A percentile compares a stretch with the other conserved stretches of the same genome.
phyloP scores from a whole-genome alignment of 331 rosid genomes.

The Quercus tomentella region DNA sequence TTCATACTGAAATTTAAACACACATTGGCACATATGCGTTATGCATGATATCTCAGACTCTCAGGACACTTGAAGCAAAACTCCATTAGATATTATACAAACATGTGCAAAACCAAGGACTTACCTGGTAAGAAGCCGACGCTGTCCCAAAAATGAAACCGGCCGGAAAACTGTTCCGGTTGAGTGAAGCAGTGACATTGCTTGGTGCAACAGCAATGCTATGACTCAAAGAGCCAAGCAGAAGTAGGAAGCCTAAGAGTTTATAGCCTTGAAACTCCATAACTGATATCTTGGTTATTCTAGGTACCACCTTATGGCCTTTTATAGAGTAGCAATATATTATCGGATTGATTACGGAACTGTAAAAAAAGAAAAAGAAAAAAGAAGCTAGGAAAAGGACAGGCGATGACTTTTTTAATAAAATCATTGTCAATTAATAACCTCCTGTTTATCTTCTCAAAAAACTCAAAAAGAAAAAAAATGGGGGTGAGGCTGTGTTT shows the following conservation, averaged over 20 bases:
- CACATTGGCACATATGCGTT: background rate
- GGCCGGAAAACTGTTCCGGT: background rate
- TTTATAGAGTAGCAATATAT: background rate
- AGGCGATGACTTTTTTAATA: too few relatives aligned
- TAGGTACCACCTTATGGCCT: background rate
- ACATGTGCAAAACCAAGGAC: background rate
- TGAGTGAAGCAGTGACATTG: background rate
- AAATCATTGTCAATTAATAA: too few relatives aligned
- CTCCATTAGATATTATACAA: too few relatives aligned
- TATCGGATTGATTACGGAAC: too few relatives aligned
- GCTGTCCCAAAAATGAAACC: background rate
- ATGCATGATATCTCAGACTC: too few relatives aligned
- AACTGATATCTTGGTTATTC: background rate
- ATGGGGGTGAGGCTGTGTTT: too few relatives aligned
- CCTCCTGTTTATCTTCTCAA: too few relatives aligned
- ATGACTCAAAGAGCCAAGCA: background rate
- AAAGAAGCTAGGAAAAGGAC: too few relatives aligned
- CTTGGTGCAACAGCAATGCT: background rate
- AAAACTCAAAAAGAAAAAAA: too few relatives aligned
- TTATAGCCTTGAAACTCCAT: background rate
- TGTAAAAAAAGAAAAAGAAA: too few relatives aligned
- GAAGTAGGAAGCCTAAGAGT: background rate
- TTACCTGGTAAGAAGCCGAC: background rate
- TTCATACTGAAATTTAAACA: background rate
- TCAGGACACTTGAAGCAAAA: too few relatives aligned